A percentile compares a stretch with the other conserved stretches of the same genome.
Evolutionary conservation across 192 early-diverging fungal genomes (phyloP).

Genomic region (Gonapodya prolifera): DNA sequence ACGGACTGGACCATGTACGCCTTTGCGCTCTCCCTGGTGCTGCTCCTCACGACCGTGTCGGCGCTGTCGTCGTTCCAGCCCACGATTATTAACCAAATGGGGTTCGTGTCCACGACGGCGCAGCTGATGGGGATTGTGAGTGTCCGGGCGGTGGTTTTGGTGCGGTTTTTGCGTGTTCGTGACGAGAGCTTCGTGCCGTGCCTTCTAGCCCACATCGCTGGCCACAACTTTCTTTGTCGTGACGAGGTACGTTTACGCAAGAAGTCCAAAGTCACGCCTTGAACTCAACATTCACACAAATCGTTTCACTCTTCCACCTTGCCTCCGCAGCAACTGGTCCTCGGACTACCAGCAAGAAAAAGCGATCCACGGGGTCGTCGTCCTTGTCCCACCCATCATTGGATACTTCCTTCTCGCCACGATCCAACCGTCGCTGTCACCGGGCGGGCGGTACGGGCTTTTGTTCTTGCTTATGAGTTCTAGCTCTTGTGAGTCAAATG

Average conservation of each 20-base stretch:
- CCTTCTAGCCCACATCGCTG: background rate
- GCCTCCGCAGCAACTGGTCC: background rate
- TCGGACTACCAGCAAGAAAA: background rate
- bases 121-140: background rate
- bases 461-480: background rate
- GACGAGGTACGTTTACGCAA: too few species aligned
- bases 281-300: too few species aligned
- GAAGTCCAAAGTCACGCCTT: too few species aligned
- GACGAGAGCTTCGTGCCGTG: background rate
- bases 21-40: background rate
- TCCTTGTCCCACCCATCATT: background rate
- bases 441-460: background rate
- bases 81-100: background rate
- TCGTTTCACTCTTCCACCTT: too few species aligned
- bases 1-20: background rate
- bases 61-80: background rate
- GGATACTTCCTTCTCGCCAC: background rate
- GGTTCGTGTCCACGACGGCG: background rate
- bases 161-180: background rate
- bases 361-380: background rate
- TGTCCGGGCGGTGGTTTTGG: background rate
- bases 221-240: background rate
- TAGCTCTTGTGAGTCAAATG: background rate
- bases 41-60: background rate
- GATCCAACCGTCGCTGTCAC: background rate